Evolutionary conservation across 352 stramenopile genomes (phyloP), one percentile per base, ranked within the genome.

Genomic region (Pythium periplocum): DNA sequence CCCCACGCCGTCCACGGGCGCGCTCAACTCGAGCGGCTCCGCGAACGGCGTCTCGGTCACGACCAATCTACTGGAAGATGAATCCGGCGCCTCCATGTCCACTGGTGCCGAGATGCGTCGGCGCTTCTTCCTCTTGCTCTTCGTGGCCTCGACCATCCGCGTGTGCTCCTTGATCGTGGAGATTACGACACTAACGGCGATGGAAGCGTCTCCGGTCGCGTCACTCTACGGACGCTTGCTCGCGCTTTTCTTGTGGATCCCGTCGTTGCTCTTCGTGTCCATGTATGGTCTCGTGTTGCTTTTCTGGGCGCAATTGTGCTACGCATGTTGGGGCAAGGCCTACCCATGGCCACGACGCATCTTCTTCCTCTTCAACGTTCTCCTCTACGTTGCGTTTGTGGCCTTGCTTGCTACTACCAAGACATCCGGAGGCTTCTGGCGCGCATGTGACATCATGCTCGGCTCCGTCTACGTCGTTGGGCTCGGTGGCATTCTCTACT

Each of bases 201-300:
- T 75, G 44, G 64, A 67, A 34, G 62, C 55, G 6, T 61, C 75
- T n/a, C 70, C 76, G 37, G 62, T 64, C 12, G 69, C 69, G 4
- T 80, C 70, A 26, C 51, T 83, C 31, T 73, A 75, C 62, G 67
- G 61, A 52, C 66, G 69, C 6, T 53, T 90, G 49, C 64, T 85
- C 34, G 64, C 68, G 37, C 55, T 90, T 39, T 86, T 93, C 57
- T 58, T 90, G 12, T 88, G 81, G 73, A 66, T 93, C 10, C 83
- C 83, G 32, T 76, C 75, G 53, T 80, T 93, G 63, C 69, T 93
- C n/a, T 93, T 90, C 48, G 69, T 90, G 59, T 85, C 75, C 55
- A 93, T 87, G 75, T 90, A 93, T 51, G 79, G 75, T 7, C 76
- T 93, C 34, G 78, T 93, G 64, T 68, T 93, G 62, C 77, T 93